Base-by-base conservation (phyloP, 352 stramenopile species). In the Globisporangium nagaii region DNA sequence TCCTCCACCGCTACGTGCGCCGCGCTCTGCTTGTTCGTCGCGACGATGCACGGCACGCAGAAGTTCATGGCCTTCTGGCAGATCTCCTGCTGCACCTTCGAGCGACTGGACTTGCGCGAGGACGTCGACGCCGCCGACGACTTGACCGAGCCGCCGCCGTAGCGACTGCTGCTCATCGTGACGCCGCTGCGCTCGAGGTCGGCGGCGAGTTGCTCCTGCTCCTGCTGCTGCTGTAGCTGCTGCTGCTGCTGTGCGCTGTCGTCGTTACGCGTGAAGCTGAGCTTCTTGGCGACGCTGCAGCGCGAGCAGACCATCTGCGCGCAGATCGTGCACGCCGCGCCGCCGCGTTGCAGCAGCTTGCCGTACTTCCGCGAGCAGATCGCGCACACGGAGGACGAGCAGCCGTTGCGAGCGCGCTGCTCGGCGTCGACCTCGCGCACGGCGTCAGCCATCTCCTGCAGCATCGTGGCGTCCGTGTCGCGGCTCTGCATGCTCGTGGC, bases 31-130 rank as follows among this genome's bases (percentile, higher is more conserved):
- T 75, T 64, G 51, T 65, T 77, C 40, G 70, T 62, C 12, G 54
- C 56, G 36, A 84, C 20, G 20, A 84, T 58, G 45, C 73, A 84
- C 0, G 68, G 66, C 44, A 78, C 49, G 55, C 73, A 84, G 40
- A 84, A 81, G 47, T 67, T 72, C 49, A 81, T 60, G 10, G 67
- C 20, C 52, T 83, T 77, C 54, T 75, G 70, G 30, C 47, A 65
- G 10, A 79, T 74, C 39, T 71, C 59, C 36, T 58, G 60, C 62
- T 37, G 25, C 34, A 62, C 39, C 15, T 39, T 17, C 22, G 56
- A 50, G 22, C 27, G 41, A 6, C 22, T 50, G 15, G 17, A 49
- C 15, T 4, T 9, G 19, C 24, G 24, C 15, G 24, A 48, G 15
- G 55, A 35, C 0, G 30, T n/a, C 20, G 44, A 39, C 22, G 25